Percentiles rank a stretch among this genome's conserved stretches.
These are phyloP conservation scores for Kwoniella shivajii DNA, from an alignment of 1,284 basidiomycete species.

Conservation along the genomic window DNA sequence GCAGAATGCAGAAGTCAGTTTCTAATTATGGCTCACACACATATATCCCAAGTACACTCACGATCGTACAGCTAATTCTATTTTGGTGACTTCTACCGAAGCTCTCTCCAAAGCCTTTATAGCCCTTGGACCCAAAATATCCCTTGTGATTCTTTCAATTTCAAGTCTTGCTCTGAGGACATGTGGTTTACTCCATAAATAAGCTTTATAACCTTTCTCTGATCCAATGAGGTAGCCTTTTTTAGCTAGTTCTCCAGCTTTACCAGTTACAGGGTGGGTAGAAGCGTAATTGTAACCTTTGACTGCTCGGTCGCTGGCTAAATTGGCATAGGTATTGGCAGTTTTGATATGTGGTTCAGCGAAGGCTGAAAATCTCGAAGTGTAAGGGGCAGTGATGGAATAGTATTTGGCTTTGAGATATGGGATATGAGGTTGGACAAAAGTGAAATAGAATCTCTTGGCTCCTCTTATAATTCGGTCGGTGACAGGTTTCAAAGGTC, in stretches of 20 bases:
- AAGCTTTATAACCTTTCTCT: constrained; percentile 33
- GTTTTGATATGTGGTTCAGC: constrained; percentile 36
- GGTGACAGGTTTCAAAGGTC: constrained; percentile 44
- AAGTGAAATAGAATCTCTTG: constrained; percentile 41
- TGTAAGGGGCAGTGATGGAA: constrained; percentile 39
- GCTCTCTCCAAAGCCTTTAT: constrained; percentile 23
- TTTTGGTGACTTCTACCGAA: constrained; percentile 18
- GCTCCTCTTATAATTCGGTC: constrained; percentile 30
- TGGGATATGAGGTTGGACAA: constrained; percentile 47
- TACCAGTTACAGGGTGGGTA: constrained; percentile 38
- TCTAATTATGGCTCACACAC: too few relatives aligned
- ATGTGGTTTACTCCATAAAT: constrained; percentile 37
- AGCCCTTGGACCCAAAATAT: constrained; percentile 35
- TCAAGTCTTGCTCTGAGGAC: constrained; percentile 30
- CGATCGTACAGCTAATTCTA: constrained; percentile 28
- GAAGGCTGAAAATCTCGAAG: constrained; percentile 27
- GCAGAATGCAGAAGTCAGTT: too few relatives aligned
- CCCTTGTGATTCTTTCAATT: constrained; percentile 28
- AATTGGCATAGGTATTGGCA: constrained; percentile 26
- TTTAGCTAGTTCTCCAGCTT: constrained; percentile 34
- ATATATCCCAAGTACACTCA: too few relatives aligned
- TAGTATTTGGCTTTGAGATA: constrained; percentile 35
- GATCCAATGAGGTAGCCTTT: constrained; percentile 25
- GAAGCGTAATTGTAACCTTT: constrained; percentile 29
- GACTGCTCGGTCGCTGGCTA: constrained; percentile 18